A percentile compares a stretch with the other conserved stretches of the same genome.
These are phyloP conservation scores for Medicago ruthenica DNA, from an alignment of 306 rosid genomes.

Conservation along the genomic window DNA sequence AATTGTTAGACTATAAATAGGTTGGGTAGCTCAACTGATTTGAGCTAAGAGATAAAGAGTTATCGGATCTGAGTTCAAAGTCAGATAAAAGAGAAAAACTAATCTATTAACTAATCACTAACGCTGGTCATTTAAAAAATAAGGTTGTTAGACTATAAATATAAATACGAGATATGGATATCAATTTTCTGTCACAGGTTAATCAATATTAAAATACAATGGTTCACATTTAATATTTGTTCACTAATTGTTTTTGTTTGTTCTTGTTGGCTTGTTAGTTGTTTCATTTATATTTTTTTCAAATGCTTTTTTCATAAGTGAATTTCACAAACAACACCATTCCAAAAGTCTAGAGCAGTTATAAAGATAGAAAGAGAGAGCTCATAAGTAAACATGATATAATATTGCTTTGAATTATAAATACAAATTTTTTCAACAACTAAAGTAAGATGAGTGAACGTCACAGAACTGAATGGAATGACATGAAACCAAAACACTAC, in stretches of 20 bases:
- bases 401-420: constrained; percentile 12
- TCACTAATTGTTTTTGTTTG: background rate
- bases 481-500: constrained; percentile 52
- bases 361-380: background rate
- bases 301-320: background rate
- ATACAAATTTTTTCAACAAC: constrained; percentile 33
- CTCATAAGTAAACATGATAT: background rate
- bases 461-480: constrained; percentile 53
- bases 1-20: background rate
- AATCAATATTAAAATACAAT: background rate
- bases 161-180: background rate
- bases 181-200: background rate
- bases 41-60: no score
- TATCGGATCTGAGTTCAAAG: no score
- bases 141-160: background rate
- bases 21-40: no score
- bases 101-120: no score
- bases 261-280: background rate
- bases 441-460: constrained; percentile 48
- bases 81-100: no score
- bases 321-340: background rate
- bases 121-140: no score
- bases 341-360: background rate
- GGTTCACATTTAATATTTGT: background rate
- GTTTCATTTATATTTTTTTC: background rate